Conservation (phyloP, 2,329 filamentous ascomycete genomes). For the Aspergillus quadricinctus region DNA sequence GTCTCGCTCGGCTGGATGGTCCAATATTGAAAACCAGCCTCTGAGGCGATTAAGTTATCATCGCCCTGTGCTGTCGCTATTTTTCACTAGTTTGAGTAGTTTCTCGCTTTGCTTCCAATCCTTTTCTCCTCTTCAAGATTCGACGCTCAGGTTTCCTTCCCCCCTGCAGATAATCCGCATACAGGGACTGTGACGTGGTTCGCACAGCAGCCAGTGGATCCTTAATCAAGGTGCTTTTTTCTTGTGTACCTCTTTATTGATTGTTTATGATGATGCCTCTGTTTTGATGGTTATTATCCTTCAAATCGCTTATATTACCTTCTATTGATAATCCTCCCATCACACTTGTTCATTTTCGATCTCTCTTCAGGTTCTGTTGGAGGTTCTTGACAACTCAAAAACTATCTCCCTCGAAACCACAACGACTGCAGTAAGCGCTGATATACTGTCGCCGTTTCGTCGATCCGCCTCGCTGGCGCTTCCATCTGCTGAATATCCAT, state of each 20-base stretch:
- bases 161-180: neutral
- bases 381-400: neutral
- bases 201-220: constrained; percentile 8
- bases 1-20: constrained; percentile 1
- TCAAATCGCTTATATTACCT: neutral
- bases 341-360: neutral
- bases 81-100: neutral
- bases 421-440: constrained; percentile 17
- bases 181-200: constrained; percentile 13
- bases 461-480: constrained; percentile 20
- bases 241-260: neutral
- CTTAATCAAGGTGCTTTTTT: constrained; percentile 6
- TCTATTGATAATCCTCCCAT: neutral
- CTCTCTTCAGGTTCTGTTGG: neutral
- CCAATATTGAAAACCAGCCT: neutral
- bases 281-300: neutral
- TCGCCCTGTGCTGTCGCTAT: neutral
- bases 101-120: neutral
- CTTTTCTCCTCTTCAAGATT: neutral
- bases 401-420: constrained; percentile 3
- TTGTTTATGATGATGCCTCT: neutral
- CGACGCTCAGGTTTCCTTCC: neutral
- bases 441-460: constrained; percentile 7
- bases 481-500: constrained; percentile 5
- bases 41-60: neutral